Evolutionary conservation across 2,329 filamentous ascomycete species (phyloP), one percentile per base, ranked within the genome.

Genomic region (Chrysoporthe austroafricana): DNA sequence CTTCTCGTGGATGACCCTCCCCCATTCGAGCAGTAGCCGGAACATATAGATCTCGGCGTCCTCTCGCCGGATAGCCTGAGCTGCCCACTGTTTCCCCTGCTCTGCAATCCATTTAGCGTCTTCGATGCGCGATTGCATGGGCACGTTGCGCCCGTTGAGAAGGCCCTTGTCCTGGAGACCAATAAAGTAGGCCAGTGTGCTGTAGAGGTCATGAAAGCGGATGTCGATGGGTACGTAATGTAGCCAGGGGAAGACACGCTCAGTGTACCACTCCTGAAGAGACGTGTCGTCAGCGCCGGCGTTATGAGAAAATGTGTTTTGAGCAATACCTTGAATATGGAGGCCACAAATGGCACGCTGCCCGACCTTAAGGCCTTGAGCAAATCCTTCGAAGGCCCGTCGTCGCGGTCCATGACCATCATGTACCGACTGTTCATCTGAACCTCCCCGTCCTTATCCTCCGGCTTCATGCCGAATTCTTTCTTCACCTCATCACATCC

Each of bases 21-120:
- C 91, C 90, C 91, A 96, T 80, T 96, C 92, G 26, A 96, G 78
- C 72, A 96, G 78, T 69, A 96, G 76, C 59, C 92, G 81, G 74
- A 94, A 96, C 73, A 95, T 83, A 74, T 96, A 96, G 11, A 93
- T 85, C 77, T 94, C 90, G 86, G 91, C 92, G 74, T 96, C 93
- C 76, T 90, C 90, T 73, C 86, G 87, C 68, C 90, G 81, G 21
- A 94, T 72, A 14, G 86, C 90, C 74, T 83, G 82, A 7, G 80
- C 79, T 2, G 87, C 88, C 91, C 91, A 93, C 67, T 84, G 83
- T 63, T 83, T 81, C 1, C 91, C 91, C 70, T 88, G 80, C 66
- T 87, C 83, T 4, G 90, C 88, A 72, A 94, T 92, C 83, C 85
- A 87, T 74, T 83, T 79, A 9, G 83, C 90, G 70, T 91, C 87